Conservation (phyloP, 352 stramenopile species). For the Pythium dissotocum region DNA sequence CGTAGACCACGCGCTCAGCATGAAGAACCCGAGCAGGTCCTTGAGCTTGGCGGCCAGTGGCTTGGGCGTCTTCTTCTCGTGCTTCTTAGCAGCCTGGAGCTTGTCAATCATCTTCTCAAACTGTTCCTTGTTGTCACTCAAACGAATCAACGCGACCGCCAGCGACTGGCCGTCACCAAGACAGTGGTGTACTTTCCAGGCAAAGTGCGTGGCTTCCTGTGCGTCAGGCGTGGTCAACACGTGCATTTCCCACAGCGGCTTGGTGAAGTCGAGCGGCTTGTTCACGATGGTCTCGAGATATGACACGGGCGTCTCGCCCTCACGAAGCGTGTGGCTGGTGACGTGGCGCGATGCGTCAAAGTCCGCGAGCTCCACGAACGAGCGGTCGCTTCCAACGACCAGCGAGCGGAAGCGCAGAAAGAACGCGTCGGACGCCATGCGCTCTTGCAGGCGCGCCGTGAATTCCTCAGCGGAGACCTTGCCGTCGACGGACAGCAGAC, state of each 20-base stretch:
- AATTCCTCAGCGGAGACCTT: conserved; percentile 45
- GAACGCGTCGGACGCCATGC: conserved; percentile 59
- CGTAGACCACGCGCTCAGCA: conserved; percentile 55
- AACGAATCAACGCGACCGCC: conserved; percentile 56
- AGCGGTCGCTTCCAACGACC: conserved; percentile 41
- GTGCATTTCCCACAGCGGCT: conserved; percentile 78
- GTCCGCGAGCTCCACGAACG: conserved; percentile 59
- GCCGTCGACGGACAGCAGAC: conserved; percentile 57
- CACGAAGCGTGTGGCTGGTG: conserved; percentile 49
- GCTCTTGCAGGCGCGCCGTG: conserved; percentile 47
- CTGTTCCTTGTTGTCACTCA: conserved; percentile 72
- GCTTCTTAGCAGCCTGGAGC: conserved; percentile 32
- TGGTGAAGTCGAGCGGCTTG: conserved; percentile 58
- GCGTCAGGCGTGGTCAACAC: conserved; percentile 48
- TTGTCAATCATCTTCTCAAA: conserved; percentile 67
- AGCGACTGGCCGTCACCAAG: conserved; percentile 73
- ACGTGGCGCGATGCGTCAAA: conserved; percentile 63
- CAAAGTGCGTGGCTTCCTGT: conserved; percentile 43
- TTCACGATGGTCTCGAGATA: conserved; percentile 77
- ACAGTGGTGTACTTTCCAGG: conserved; percentile 81
- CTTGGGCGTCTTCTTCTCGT: conserved; percentile 36
- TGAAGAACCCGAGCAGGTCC: conserved; percentile 31
- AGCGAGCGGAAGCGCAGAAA: conserved; percentile 72
- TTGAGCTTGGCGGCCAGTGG: conserved; percentile 29
- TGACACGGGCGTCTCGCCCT: conserved; percentile 56